Base-by-base conservation (phyloP, 1,284 basidiomycete species). In the Blastosporella zonata region DNA sequence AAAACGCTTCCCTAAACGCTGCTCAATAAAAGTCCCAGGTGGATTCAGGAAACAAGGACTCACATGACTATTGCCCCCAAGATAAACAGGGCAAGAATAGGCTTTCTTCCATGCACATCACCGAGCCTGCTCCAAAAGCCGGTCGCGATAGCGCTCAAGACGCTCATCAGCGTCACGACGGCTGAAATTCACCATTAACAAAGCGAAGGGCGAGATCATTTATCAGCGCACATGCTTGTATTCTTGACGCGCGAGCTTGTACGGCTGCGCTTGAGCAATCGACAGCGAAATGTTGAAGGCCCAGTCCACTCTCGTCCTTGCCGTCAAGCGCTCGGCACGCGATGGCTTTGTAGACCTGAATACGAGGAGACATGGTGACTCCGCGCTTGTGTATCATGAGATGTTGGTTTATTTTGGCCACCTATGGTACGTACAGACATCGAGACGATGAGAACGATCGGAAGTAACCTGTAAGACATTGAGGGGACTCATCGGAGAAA, bases 111-210 rank as follows among this genome's bases (percentile, higher is more conserved):
- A 55, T 73, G 66, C 2, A 64, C 58, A 55, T 78, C 75, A 20
- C 76, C 74, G 37, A 72, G 62, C 31, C 71, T 67, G 54, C 74
- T 76, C 69, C 76, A 76, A 57, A 72, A 75, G 2, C 75, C 74
- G n/a, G 76, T 78, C 3, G 71, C 71, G 35, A 76, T 62, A 2
- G 75, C 73, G 52, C 75, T 77, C 20, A 78, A 63, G 12, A 72
- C 61, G 49, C 72, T 76, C 73, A 77, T 77, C 2, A 66, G 66
- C 0, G 73, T 77, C 17, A 72, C 71, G 23, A 78, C 70, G 29
- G 72, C 75, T 71, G 53, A 37, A 42, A 48, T 41, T 3, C 50
- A 25, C 17, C 51, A 49, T 45, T 23, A 25, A 52, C 41, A 41
- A 49, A 21, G 8, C 9, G 6, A 22, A 28, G 28, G 6, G 12